Conservation (phyloP, 257 asterid species). For the Apocynum venetum region DNA sequence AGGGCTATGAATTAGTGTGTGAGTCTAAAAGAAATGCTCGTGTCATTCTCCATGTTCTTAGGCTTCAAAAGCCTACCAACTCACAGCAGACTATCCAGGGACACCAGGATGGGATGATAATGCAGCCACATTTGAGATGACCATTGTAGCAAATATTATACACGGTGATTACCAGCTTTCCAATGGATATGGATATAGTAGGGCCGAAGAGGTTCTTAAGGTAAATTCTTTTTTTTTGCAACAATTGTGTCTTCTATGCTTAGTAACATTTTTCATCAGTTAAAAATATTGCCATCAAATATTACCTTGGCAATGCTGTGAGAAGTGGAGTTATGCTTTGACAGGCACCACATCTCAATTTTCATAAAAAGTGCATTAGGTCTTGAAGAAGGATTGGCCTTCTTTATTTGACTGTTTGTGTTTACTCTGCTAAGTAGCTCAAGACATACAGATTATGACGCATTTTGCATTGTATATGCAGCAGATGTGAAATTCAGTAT, state of each 20-base stretch:
- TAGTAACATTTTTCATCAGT: neutral
- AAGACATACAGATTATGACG: neutral
- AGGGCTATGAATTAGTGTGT: slow-evolving; percentile 9
- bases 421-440: neutral
- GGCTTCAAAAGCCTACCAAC: slow-evolving; percentile 64
- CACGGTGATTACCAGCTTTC: slow-evolving; percentile 91
- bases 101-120: slow-evolving; percentile 83
- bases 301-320: neutral
- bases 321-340: neutral
- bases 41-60: slow-evolving; percentile 35
- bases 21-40: slow-evolving; percentile 8
- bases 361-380: neutral
- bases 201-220: slow-evolving; percentile 54
- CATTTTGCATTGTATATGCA: neutral
- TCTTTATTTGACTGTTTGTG: neutral
- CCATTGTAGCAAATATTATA: slow-evolving; percentile 41
- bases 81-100: slow-evolving; percentile 78
- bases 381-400: neutral
- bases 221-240: slow-evolving; percentile 27
- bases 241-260: neutral
- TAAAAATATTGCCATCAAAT: neutral
- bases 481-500: neutral
- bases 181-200: slow-evolving; percentile 68
- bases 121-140: slow-evolving; percentile 70
- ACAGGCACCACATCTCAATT: neutral